Percentiles rank a stretch among this genome's conserved stretches.
Conservation (phyloP, 495 filamentous ascomycete genomes). For the Aspergillus egyptiacus region DNA sequence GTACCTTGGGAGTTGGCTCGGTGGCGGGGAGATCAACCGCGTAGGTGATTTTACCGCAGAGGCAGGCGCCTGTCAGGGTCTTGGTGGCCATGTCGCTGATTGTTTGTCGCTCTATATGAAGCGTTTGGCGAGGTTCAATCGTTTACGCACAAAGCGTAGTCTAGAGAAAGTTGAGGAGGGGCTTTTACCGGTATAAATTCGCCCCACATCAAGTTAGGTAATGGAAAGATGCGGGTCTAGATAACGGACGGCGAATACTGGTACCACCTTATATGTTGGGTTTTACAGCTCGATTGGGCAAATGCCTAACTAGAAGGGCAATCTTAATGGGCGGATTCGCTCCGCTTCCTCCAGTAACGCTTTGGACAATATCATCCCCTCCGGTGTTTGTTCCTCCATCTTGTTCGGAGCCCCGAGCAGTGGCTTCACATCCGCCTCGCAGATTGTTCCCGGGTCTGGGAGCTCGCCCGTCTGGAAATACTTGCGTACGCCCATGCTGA, state of each 20-base stretch:
- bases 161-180: neutral
- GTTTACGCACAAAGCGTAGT: too few relatives aligned
- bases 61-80: constrained; percentile 21
- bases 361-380: neutral
- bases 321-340: neutral
- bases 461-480: constrained; percentile 47
- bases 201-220: neutral
- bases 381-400: neutral
- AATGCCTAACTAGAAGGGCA: constrained; percentile 1
- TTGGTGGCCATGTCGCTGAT: constrained; percentile 3
- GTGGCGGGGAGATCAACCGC: constrained; percentile 18
- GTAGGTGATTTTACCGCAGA: constrained; percentile 26
- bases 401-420: constrained; percentile 11
- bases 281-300: too few relatives aligned
- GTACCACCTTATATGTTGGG: too few relatives aligned
- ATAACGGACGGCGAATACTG: too few relatives aligned
- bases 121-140: neutral
- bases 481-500: constrained; percentile 33
- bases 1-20: constrained; percentile 21
- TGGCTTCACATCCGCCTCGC: constrained; percentile 33
- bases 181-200: neutral
- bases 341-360: constrained; percentile 2
- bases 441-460: constrained; percentile 36
- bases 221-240: too few relatives aligned
- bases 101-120: neutral